Evolutionary conservation across 2,329 filamentous ascomycete species (phyloP), one percentile per base, ranked within the genome.

Genomic region (Fusarium sambucinum): DNA sequence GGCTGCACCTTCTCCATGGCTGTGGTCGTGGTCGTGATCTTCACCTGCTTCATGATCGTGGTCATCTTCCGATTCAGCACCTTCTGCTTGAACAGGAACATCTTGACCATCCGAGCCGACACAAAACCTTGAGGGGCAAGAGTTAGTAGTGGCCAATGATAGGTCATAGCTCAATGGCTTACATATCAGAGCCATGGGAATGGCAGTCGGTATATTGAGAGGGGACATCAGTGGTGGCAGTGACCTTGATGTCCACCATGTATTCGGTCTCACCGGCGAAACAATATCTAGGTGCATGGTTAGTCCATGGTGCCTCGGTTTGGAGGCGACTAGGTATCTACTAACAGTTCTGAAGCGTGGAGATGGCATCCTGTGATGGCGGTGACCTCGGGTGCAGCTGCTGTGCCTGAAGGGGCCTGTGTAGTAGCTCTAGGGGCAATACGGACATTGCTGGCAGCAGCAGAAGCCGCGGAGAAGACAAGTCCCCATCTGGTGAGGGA

Each of bases 161-260:
- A 40, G 6, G 16, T n/a, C 32, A 23, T 8, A 21, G 17, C 3
- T 37, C 16, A 11, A 25, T 32, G 6, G 42, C 85, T 71, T 80
- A 91, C 87, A 83, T 82, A 45, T 88, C 82, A 5, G 76, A 72
- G 17, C 81, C 88, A 76, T 92, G 89, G 1, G 78, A 72, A 75
- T 93, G 90, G 73, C 91, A 92, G 55, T 79, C 87, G 0, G 89
- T 91, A 72, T 88, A 92, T 53, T 85, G 79, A 0, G 88, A 80
- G 2, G 90, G 88, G 19, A 88, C 77, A 48, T 85, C 83, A 45
- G 83, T 82, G 2, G 85, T 88, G 19, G 82, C 83, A 6, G 86
- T 90, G 4, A 82, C 80, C 9, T 84, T 83, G 5, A 81, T 78
- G 50, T 80, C 78, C 23, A 84, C 78, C 35, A 77, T 68, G 55